These are phyloP conservation scores for Crassisporium funariophilum DNA, from an alignment of 768 basidiomycete species.

Conservation along the genomic window DNA sequence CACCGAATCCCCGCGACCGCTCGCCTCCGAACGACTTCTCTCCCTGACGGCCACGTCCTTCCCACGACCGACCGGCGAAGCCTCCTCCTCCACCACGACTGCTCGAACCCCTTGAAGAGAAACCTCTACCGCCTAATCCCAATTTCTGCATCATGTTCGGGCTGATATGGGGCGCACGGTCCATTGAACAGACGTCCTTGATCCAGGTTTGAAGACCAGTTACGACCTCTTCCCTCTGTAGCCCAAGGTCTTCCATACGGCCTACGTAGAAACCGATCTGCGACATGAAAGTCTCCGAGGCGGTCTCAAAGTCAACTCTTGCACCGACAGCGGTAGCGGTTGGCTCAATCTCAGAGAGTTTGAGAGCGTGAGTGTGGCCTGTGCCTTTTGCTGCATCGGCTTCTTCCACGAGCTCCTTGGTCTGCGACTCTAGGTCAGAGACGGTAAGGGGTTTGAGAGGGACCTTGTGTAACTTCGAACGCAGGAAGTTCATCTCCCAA, in stretches of 20 bases:
- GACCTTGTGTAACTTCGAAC: slow-evolving; percentile 61
- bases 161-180: slow-evolving; percentile 12
- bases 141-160: slow-evolving; percentile 11
- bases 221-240: slow-evolving; percentile 7
- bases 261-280: slow-evolving; percentile 30
- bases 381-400: neutral
- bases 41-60: too few species aligned
- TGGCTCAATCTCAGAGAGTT: slow-evolving; percentile 7
- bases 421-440: slow-evolving; percentile 31
- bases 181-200: slow-evolving; percentile 21
- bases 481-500: slow-evolving; percentile 75
- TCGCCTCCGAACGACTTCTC: too few species aligned
- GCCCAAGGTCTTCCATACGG: slow-evolving; percentile 12
- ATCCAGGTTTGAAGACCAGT: slow-evolving; percentile 21
- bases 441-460: slow-evolving; percentile 65
- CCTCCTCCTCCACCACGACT: too few species aligned
- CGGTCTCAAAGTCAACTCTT: neutral
- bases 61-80: too few species aligned
- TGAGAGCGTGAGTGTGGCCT: neutral
- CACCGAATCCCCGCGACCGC: too few species aligned
- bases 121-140: slow-evolving; percentile 8
- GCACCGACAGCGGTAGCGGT: neutral
- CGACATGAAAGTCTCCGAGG: slow-evolving; percentile 18
- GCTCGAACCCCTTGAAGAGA: too few species aligned
- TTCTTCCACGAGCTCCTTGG: slow-evolving; percentile 9